A percentile compares a stretch with the other conserved stretches of the same genome.
These are phyloP conservation scores for Vigna reflexopilosa DNA, from an alignment of 306 rosid genomes.

Conservation along the genomic window DNA sequence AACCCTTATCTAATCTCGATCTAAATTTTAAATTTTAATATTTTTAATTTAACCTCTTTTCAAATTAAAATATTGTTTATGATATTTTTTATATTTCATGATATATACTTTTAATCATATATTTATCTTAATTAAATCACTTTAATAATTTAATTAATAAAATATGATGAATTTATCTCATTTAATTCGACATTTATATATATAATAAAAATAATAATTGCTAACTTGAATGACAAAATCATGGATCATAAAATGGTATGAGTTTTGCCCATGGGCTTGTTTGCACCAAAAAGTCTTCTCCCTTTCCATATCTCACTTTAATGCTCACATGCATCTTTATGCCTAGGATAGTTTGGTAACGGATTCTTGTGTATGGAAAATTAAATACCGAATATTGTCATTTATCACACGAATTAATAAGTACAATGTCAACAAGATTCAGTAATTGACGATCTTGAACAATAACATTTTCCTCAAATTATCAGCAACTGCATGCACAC, in stretches of 20 bases:
- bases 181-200: too few species aligned
- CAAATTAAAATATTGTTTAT: too few species aligned
- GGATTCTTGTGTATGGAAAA: not conserved
- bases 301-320: not conserved
- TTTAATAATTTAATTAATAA: too few species aligned
- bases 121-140: too few species aligned
- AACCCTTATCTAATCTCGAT: too few species aligned
- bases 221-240: too few species aligned
- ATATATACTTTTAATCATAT: too few species aligned
- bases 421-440: not conserved
- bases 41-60: too few species aligned
- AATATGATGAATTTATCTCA: too few species aligned
- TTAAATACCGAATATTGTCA: not conserved
- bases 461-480: not conserved
- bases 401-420: not conserved
- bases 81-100: too few species aligned
- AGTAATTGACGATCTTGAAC: not conserved
- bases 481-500: not conserved
- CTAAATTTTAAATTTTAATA: too few species aligned
- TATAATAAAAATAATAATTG: too few species aligned
- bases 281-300: not conserved
- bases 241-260: not conserved
- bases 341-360: not conserved
- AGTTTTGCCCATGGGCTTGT: not conserved
- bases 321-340: not conserved